A percentile compares a stretch with the other conserved stretches of the same genome.
Conservation (phyloP, 2,329 filamentous ascomycete species). For the Colletotrichum camelliae region DNA sequence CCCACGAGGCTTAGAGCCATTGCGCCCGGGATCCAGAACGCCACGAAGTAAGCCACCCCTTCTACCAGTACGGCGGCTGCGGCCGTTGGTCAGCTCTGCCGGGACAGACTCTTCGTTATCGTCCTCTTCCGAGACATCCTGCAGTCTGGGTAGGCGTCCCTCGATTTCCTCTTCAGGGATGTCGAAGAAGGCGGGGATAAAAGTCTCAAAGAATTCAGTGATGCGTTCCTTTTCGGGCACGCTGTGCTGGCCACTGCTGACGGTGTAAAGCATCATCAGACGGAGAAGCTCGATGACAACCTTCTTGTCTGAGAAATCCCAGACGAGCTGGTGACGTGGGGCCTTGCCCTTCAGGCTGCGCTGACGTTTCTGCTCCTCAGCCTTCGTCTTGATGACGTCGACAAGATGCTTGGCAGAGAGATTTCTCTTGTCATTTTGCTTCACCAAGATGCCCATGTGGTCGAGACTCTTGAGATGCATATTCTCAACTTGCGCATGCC, state of each 20-base stretch:
- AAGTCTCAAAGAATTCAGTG: conserved; percentile 76
- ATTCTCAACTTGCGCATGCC: conserved; percentile 92
- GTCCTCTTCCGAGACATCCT: conserved; percentile 75
- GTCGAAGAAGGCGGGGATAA: conserved; percentile 79
- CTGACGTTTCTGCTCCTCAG: conserved; percentile 85
- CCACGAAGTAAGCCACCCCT: conserved; percentile 84
- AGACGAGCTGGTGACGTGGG: conserved; percentile 76
- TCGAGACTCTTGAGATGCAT: conserved; percentile 97
- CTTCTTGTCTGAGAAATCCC: conserved; percentile 74
- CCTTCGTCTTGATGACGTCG: conserved; percentile 88
- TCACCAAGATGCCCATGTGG: conserved; percentile 92
- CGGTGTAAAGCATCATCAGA: conserved; percentile 68
- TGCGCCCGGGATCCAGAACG: conserved; percentile 80
- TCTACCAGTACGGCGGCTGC: conserved; percentile 74
- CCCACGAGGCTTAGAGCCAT: conserved; percentile 70
- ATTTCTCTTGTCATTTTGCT: conserved; percentile 87
- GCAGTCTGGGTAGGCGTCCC: conserved; percentile 70
- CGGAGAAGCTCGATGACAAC: conserved; percentile 68
- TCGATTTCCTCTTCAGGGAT: conserved; percentile 73
- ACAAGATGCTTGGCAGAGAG: conserved; percentile 90
- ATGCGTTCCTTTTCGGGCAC: conserved; percentile 76
- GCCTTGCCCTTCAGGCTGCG: conserved; percentile 67
- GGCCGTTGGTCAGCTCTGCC: conserved; percentile 72
- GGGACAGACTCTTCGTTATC: conserved; percentile 76
- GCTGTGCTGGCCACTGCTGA: conserved; percentile 74